phyloP scores from a whole-genome alignment of 1,139 yeast genomes.

The Pichia sp. region DNA sequence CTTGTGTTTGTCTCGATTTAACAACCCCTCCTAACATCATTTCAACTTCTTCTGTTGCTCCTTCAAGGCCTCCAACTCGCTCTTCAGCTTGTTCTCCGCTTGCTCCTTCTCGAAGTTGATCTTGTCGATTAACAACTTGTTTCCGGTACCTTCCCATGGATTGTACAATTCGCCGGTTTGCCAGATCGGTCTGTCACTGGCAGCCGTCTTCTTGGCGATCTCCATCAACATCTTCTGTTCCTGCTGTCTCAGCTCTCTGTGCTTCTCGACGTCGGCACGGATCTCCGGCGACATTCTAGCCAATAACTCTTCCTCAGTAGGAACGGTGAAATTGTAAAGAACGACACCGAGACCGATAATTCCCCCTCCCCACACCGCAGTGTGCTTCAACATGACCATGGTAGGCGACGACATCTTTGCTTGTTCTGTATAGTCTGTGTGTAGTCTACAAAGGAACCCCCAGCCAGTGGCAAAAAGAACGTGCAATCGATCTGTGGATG shows the following conservation, averaged over 20 bases:
- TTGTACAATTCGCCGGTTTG: slow-evolving; percentile 66
- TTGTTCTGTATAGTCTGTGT: neutral
- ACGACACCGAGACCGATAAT: slow-evolving; percentile 69
- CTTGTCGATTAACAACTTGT: slow-evolving; percentile 42
- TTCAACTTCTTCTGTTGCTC: slow-evolving; percentile 31
- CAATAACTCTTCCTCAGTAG: slow-evolving; percentile 79
- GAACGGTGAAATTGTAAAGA: slow-evolving; percentile 69
- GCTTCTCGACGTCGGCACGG: slow-evolving; percentile 70
- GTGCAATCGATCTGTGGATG: too few species aligned
- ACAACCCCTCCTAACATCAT: too few species aligned
- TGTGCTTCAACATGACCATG: slow-evolving; percentile 25
- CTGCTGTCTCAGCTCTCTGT: slow-evolving; percentile 57
- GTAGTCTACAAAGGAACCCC: too few species aligned
- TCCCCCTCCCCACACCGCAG: slow-evolving; percentile 47
- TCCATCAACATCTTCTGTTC: slow-evolving; percentile 69
- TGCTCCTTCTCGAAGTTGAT: slow-evolving; percentile 48
- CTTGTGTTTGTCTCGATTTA: too few species aligned
- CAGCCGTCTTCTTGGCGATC: slow-evolving; percentile 59
- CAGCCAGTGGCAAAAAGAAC: too few species aligned
- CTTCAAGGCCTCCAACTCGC: slow-evolving; percentile 46
- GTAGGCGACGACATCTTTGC: slow-evolving; percentile 14
- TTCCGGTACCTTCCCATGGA: slow-evolving; percentile 53
- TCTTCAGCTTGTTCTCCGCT: slow-evolving; percentile 45
- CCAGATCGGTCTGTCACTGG: slow-evolving; percentile 77
- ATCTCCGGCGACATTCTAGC: slow-evolving; percentile 79